phyloP scores from a whole-genome alignment of 169 alveolate species.

The Plasmodium adleri region DNA sequence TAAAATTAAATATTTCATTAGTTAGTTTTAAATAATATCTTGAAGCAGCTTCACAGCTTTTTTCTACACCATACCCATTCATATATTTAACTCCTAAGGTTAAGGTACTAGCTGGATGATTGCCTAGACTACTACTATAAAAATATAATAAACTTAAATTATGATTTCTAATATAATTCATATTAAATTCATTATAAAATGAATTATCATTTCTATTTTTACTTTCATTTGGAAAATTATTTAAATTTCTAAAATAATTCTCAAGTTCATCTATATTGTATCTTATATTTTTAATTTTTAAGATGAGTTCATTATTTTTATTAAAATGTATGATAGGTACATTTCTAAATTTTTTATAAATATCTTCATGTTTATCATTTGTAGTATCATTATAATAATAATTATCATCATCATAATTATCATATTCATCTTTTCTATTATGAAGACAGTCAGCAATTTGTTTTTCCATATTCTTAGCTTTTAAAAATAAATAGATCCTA shows the following conservation, averaged over 20 bases:
- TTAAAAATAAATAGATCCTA: slow-evolving; percentile 12
- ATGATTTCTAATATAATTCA: slow-evolving; percentile 20
- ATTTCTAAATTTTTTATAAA: not conserved
- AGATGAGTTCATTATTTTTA: slow-evolving; percentile 10
- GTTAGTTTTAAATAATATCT: slow-evolving; percentile 39
- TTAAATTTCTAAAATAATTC: slow-evolving; percentile 21
- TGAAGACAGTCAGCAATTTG: not conserved
- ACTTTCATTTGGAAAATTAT: slow-evolving; percentile 19
- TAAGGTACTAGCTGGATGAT: slow-evolving; percentile 56
- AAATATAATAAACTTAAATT: slow-evolving; percentile 41
- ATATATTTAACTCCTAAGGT: slow-evolving; percentile 56
- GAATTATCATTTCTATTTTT: slow-evolving; percentile 7
- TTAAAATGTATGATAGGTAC: slow-evolving; percentile 34
- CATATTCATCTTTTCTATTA: not conserved
- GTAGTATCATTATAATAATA: no score
- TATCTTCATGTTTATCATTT: not conserved
- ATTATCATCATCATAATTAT: not conserved
- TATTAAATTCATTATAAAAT: not conserved
- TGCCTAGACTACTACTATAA: slow-evolving; percentile 73
- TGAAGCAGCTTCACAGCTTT: slow-evolving; percentile 61
- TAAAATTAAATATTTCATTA: slow-evolving; percentile 34
- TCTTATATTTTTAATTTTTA: slow-evolving; percentile 47
- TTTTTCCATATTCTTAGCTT: slow-evolving; percentile 7
- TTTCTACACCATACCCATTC: slow-evolving; percentile 67
- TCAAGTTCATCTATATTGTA: slow-evolving; percentile 55